Conservation (phyloP, 2,329 filamentous ascomycete genomes). For the Fusarium hostae region DNA sequence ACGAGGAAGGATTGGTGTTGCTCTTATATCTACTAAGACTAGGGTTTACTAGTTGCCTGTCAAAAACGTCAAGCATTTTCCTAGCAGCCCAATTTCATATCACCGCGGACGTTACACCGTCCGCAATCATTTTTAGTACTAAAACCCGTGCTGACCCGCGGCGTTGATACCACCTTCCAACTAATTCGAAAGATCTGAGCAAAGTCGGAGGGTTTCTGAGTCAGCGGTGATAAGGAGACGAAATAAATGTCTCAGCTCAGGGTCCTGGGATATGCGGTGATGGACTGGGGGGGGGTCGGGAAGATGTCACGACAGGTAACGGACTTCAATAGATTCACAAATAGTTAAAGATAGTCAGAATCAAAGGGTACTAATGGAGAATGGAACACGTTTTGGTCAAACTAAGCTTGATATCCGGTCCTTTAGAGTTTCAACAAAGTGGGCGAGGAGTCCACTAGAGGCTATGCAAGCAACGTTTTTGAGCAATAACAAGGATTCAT, state of each 20-base stretch:
- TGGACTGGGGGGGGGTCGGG: neutral
- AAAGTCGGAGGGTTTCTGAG: neutral
- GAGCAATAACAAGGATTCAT: neutral
- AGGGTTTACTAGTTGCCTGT: neutral
- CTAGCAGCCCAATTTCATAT: neutral
- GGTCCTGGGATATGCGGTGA: neutral
- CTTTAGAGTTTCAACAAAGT: neutral
- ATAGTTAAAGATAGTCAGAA: neutral
- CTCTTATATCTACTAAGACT: constrained; percentile 8
- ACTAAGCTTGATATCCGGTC: neutral
- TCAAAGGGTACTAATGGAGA: neutral
- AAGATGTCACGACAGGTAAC: neutral
- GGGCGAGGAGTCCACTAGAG: neutral
- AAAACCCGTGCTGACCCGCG: neutral
- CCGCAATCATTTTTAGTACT: neutral
- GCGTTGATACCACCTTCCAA: constrained; percentile 1
- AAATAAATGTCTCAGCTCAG: neutral
- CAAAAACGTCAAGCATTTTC: neutral
- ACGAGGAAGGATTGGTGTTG: neutral
- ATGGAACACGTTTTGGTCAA: neutral
- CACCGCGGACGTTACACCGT: constrained; percentile 1
- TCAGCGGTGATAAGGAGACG: neutral
- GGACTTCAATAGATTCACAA: neutral
- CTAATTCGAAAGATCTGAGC: neutral
- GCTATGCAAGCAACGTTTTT: neutral